Base-by-base conservation (phyloP, 2,329 filamentous ascomycete genomes). In the Metarhizium guizhouense region DNA sequence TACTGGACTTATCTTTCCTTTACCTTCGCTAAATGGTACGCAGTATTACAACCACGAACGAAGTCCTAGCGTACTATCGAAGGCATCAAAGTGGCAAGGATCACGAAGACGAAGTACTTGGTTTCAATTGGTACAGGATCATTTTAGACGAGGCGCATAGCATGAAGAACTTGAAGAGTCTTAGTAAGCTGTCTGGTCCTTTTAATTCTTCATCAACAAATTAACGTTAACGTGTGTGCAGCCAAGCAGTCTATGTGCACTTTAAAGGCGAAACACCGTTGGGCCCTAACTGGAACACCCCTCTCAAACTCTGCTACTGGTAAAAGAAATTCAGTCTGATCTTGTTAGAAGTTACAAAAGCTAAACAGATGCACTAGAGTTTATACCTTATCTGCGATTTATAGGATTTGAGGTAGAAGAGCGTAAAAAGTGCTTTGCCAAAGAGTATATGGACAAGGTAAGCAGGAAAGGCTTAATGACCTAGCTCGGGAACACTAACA, bases 71-170 rank as follows among this genome's bases (percentile, higher is more conserved):
- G n/a, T 50, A 50, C 25, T 50, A 8, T 34, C 47, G 14, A 50
- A 36, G 47, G 25, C 14, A 2, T 53, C 16, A 42, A 29, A 13
- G 47, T 16, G 14, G 20, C 25, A 49, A 52, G 11, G 60, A 60
- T 0, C 55, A 18, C 8, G 42, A 51, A 38, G 47, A 30, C 3
- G 25, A 13, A 36, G 20, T 58, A 16, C 52, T 58, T 29, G 30
- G 47, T 2, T 1, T 61, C 0, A 64, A 69, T 0, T 82, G 75
- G 69, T 74, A 78, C 45, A 68, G 83, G 1, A 57, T 85, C 3
- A 72, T 84, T 1, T 67, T 84, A 0, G 82, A 85, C 49, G 82
- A 85, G 60, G 80, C 76, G 0, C 81, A 84, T 52, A 61, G 61
- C 0, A 81, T 85, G 57, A 83, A 83, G 58, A 83, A 81, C 34